Evolutionary conservation across 1,284 basidiomycete species (phyloP), one percentile per base, ranked within the genome.

Genomic region (Coniferiporia sulphurascens): DNA sequence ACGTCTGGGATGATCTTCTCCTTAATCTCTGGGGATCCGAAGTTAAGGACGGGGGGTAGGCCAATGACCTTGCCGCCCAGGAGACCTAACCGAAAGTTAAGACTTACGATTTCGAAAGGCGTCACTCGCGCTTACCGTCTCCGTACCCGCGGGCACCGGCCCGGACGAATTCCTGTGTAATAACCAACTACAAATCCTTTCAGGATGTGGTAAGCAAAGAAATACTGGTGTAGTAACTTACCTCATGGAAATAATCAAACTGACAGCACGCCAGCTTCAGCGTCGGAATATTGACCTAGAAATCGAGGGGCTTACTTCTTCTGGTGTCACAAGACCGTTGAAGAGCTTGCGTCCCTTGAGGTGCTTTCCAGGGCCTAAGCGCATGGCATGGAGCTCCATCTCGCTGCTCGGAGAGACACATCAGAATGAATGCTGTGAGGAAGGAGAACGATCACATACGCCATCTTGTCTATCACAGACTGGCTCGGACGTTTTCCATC

Each of bases 241-340:
- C 79, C 74, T 93, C 91, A 68, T 91, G 89, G 77, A 93, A 93
- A 69, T 91, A 91, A 69, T 93, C 85, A 67, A 89, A 90, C 73
- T 73, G 48, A n/a, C 44, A 52, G 50, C 61, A 59, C 52, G 32
- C 43, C 13, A 27, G 27, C 27, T 27, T 27, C 27, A 27, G 27
- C 5, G 27, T 27, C 5, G 27, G 27, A 27, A 27, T 27, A 27
- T 27, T 27, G 27, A 45, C 12, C 7, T 48, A 38, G 43, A 27
- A 34, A 46, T 13, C 36, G 48, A 27, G 21, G 70, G 73, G 65
- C 79, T 66, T 59, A 86, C 89, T 74, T 96, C 86, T 72, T 97
- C 95, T 7, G 92, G 91, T 67, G 85, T 88, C 62, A 97, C 87
- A 34, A 89, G 70, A 4, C 90, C 95, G 61, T 84, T 83, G 80